Conservation (phyloP, 108 stramenopile genomes). For the Stephanodiscus triporus region DNA sequence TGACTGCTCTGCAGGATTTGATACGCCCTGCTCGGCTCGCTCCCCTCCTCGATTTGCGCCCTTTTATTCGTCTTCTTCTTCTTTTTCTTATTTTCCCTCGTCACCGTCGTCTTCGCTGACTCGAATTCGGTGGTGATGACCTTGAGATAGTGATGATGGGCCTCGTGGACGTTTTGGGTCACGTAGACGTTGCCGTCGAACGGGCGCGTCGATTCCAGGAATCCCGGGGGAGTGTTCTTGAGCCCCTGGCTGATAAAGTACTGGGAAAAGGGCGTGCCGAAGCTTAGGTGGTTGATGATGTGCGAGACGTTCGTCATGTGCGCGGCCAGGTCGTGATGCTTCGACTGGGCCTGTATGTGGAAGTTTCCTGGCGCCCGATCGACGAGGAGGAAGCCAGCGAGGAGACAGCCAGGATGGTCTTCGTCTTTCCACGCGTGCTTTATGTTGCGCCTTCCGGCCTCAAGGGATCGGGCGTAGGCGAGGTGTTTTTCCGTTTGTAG, state of each 20-base stretch:
- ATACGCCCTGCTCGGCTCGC: conserved; percentile 52
- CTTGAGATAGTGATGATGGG: conserved; percentile 97
- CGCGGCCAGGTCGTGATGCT: conserved; percentile 87
- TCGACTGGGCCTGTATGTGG: conserved; percentile 91
- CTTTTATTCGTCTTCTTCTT: background rate
- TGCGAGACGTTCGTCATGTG: conserved; percentile 93
- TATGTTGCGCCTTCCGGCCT: conserved; percentile 36
- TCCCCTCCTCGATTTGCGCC: background rate
- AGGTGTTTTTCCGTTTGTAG: conserved; percentile 38
- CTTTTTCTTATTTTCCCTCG: conserved; percentile 2
- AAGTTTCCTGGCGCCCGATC: conserved; percentile 98
- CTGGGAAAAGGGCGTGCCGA: conserved; percentile 74
- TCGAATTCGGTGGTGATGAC: conserved; percentile 86
- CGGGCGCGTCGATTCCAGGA: conserved; percentile 57
- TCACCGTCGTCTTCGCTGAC: conserved; percentile 3
- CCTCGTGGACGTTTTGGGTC: conserved; percentile 82
- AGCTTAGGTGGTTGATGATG: conserved; percentile 81
- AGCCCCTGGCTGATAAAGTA: conserved; percentile 37
- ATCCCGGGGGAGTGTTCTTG: conserved; percentile 56
- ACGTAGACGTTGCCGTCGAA: conserved; percentile 89
- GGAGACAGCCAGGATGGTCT: conserved; percentile 88
- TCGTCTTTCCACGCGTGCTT: conserved; percentile 50
- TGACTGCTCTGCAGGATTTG: conserved; percentile 84
- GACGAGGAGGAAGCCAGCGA: conserved; percentile 75
- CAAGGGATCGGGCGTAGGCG: conserved; percentile 39